Base-by-base conservation (phyloP, 2,329 filamentous ascomycete genomes). In the Sclerotinia minor region DNA sequence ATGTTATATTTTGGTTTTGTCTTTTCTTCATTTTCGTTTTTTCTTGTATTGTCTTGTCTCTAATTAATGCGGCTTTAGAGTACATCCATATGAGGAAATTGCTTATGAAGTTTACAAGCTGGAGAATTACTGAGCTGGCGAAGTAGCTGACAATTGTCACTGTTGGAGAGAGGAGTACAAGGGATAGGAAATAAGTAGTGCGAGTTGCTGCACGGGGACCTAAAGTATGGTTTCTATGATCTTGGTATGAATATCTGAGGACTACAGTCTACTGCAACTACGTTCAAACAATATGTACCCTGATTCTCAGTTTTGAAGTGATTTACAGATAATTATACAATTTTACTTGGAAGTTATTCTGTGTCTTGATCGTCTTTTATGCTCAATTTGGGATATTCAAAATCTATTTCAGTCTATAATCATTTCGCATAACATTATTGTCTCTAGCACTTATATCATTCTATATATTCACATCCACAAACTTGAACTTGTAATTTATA, bases 41-140 rank as follows among this genome's bases (percentile, higher is more conserved):
- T 38, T 32, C 6, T 32, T 3, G 1, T 11, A 13, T 58, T 38
- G 24, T n/a, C 8, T 1, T 21, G 49, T 24, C 63, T 54, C 71
- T 68, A 24, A 35, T 35, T 35, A 35, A 72, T 38, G 29, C 68
- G 3, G 70, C 52, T 72, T 67, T 60, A 76, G 75, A 59, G 71
- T 73, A 26, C 84, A 85, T 75, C 83, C 83, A 1, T 86, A 84
- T 65, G 82, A 85, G 70, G 82, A 83, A 69, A 80, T 80, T 3
- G 79, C 80, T 0, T 85, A 85, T 71, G 77, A 81, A 19, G 82
- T 85, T 6, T 79, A 78, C 69, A 82, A 79, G 74, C 45, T 83
- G 69, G 83, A 85, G 72, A 79, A 83, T 68, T 83, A 49, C 38
- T 61, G 7, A 50, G 5, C 24, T 24, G 13, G 29, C 19, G 29